Conservation (phyloP, 371 early-diverging fungal genomes). For the Basidiobolus meristosporus region DNA sequence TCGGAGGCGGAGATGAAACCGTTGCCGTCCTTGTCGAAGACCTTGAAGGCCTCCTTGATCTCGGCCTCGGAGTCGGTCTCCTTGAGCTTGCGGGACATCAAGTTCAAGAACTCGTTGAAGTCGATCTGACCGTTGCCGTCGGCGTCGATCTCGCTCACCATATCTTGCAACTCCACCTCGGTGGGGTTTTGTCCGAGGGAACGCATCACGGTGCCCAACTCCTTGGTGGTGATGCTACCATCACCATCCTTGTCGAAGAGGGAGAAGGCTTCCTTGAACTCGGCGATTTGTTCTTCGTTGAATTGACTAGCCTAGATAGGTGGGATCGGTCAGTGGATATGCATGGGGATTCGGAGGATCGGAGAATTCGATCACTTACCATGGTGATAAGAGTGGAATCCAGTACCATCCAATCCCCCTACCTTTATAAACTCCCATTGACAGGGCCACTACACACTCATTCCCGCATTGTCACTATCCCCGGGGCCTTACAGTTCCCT, state of each 20-base stretch:
- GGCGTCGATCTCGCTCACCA: constrained; percentile 77
- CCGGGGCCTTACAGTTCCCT: too few relatives aligned
- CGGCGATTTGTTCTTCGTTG: constrained; percentile 82
- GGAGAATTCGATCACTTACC: too few relatives aligned
- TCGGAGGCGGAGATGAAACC: constrained; percentile 62
- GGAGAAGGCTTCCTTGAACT: constrained; percentile 64
- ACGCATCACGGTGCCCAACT: constrained; percentile 77
- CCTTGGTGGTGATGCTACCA: constrained; percentile 60
- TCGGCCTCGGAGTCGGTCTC: constrained; percentile 56
- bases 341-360: too few relatives aligned
- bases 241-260: constrained; percentile 75
- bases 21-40: constrained; percentile 73
- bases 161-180: constrained; percentile 49
- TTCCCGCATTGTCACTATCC: too few relatives aligned
- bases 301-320: constrained; percentile 57
- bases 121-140: constrained; percentile 81
- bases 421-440: too few relatives aligned
- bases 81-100: constrained; percentile 69
- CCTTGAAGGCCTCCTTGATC: constrained; percentile 66
- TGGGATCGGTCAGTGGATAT: too few relatives aligned
- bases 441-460: too few relatives aligned
- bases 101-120: constrained; percentile 70
- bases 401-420: too few relatives aligned
- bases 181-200: constrained; percentile 59
- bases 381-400: too few relatives aligned